Evolutionary conservation across 306 rosid genomes (phyloP).

Genomic region (Cicer yamashitae): DNA sequence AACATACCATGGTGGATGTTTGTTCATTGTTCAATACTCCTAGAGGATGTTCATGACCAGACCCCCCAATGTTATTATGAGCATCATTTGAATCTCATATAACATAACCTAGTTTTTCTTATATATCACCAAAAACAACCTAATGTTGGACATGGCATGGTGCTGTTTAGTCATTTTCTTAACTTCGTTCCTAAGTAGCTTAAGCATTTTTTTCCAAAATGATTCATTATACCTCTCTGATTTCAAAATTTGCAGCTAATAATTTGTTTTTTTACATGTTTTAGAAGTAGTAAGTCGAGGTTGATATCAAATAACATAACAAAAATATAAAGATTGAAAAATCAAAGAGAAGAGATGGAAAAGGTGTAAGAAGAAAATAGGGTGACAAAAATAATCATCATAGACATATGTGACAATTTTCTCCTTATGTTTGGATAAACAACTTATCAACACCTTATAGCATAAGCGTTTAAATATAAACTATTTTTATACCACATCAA

Average conservation of each 20-base stretch:
- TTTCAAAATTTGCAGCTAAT: not conserved
- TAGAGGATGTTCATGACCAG: not conserved
- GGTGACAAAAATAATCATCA: too few relatives aligned
- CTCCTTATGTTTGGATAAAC: too few relatives aligned
- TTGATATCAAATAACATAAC: not conserved
- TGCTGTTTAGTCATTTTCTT: conserved; percentile 31
- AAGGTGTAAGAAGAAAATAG: too few relatives aligned
- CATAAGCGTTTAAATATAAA: too few relatives aligned
- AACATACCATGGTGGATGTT: conserved; percentile 5
- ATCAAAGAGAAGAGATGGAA: too few relatives aligned
- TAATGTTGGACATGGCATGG: conserved; percentile 32
- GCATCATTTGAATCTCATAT: conserved; percentile 17
- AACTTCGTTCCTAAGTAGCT: conserved; percentile 34
- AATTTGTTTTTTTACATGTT: not conserved
- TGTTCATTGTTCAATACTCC: conserved; percentile 25
- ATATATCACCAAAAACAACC: conserved; percentile 33
- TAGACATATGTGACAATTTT: too few relatives aligned
- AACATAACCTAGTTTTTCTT: conserved; percentile 4
- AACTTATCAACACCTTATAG: too few relatives aligned
- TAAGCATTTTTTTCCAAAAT: conserved; percentile 6
- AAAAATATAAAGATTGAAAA: not conserved
- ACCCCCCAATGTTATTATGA: not conserved
- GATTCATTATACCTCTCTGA: not conserved
- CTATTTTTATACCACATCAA: too few relatives aligned
- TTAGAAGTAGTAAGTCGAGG: not conserved